phyloP scores from a whole-genome alignment of 2,329 filamentous ascomycete genomes.

The Thyridium curvatum region DNA sequence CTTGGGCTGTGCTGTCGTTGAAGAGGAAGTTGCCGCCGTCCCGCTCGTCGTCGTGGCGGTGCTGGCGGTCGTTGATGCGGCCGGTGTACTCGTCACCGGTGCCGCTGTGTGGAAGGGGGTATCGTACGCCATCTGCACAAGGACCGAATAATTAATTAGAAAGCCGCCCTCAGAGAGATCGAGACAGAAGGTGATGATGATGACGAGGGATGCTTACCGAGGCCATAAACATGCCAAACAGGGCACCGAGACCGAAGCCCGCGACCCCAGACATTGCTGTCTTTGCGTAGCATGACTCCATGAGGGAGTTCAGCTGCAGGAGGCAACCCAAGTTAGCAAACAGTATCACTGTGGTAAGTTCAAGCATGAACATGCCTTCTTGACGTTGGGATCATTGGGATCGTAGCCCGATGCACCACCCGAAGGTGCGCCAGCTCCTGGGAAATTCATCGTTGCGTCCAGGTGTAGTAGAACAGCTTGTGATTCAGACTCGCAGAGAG shows the following conservation, averaged over 20 bases:
- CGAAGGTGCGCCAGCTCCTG: constrained; percentile 17
- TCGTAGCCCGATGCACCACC: constrained; percentile 18
- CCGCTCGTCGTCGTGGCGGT: too few relatives aligned
- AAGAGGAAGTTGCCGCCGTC: too few relatives aligned
- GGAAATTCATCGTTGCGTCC: constrained; percentile 29
- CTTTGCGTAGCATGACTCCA: constrained; percentile 92
- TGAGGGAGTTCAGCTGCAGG: constrained; percentile 67
- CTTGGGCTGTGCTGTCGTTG: too few relatives aligned
- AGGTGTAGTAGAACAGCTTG: not conserved
- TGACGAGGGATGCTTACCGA: constrained; percentile 57
- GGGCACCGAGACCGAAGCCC: constrained; percentile 87
- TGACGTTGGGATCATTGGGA: constrained; percentile 45
- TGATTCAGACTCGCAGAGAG: too few relatives aligned
- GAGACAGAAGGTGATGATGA: constrained; percentile 1
- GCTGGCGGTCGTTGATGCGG: constrained; percentile 3
- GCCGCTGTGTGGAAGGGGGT: constrained; percentile 64
- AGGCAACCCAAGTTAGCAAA: constrained; percentile 1
- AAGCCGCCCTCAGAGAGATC: too few relatives aligned
- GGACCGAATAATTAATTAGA: too few relatives aligned
- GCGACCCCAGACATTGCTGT: constrained; percentile 84
- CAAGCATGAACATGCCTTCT: constrained; percentile 20
- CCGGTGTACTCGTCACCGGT: not conserved
- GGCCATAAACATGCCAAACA: constrained; percentile 97
- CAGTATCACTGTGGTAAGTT: not conserved
- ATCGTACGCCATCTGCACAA: constrained; percentile 87